Evolutionary conservation across 352 stramenopile species (phyloP), one percentile per base, ranked within the genome.

Genomic region (Phytophthora meadii): DNA sequence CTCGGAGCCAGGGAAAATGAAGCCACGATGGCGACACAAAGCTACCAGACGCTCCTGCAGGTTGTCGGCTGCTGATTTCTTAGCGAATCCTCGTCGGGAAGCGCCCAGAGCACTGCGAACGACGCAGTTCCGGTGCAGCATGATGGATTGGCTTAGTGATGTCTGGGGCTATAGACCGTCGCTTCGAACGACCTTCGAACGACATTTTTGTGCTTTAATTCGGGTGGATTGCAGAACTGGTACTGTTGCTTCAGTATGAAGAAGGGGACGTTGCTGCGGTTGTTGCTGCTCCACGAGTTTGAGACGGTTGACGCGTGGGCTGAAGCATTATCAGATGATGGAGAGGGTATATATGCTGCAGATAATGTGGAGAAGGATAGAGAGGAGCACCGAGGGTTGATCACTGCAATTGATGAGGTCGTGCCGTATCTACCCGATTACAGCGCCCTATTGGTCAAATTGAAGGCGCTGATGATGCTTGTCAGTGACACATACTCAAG

Each of bases 1-100:
- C 71, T 99, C 93, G 12, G 87, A 97, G 12, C 91, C 95, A 0
- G 91, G 93, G 70, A 98, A 98, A 22, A 98, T 82, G 65, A 99
- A 98, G 41, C 95, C 95, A 19, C 94, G 88, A 50, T 95, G 81
- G 54, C 93, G 92, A 60, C 88, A 98, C 8, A 98, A 76, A 40
- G 79, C 77, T 12, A 92, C 82, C 15, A 94, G 55, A 61, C 89
- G 89, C 39, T 94, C 86, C 63, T 92, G 82, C 9, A 93, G 61
- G 28, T 76, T 76, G 46, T 55, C 54, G 24, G 44, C 24, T 2
- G 50, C 45, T 19, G 69, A 62, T 58, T 77, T 82, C 63, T 52
- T 82, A 27, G 72, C 73, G 51, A 83, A 81, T 19, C 68, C 54
- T 15, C 77, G 81, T 2, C 57, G 54, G 36, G 62, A 42, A 30